Base-by-base conservation (phyloP, 768 basidiomycete species). In the Boletus sp. region DNA sequence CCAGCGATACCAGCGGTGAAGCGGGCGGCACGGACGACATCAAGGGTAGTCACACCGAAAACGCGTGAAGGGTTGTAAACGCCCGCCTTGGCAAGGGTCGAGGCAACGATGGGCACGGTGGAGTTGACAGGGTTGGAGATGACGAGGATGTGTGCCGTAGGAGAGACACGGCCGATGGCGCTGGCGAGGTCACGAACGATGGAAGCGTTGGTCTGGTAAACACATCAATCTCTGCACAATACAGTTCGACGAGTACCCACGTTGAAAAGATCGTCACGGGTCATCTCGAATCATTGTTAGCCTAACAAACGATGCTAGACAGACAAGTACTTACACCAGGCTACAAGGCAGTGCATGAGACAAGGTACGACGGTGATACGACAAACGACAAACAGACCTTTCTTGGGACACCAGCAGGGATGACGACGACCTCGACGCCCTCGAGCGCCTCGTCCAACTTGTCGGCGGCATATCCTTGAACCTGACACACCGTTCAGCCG, bases 91-190 rank as follows among this genome's bases (percentile, higher is more conserved):
- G 90, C 84, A 73, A 97, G 87, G 57, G 90, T 90, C 64, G 86
- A 83, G 45, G 94, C 94, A 64, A 97, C 94, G 66, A 99, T 97
- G 67, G 97, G 96, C 57, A 98, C 97, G 60, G 97, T 98, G 50
- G 90, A 92, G 82, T 92, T 94, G 81, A 97, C 96, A 53, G 96
- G 96, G 87, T 99, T 99, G 66, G 95, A 96, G 76, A 99, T 99
- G 77, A 98, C 87, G 64, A 94, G 85, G 69, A 98, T 82, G 77
- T 91, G 86, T n/a, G 97, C 97, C 50, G 87, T 84, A 52, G 97
- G 95, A 39, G 92, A 76, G 56, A 91, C 86, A 58, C 92, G 90
- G 64, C 84, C 91, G 60, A 94, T 83, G 14, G 94, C 89, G 48
- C 87, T 75, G 36, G 96, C 96, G 63, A 99, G 91, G 80, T 95